phyloP scores from a whole-genome alignment of 1,139 yeast genomes.

The Yamadazyma diddensiae region DNA sequence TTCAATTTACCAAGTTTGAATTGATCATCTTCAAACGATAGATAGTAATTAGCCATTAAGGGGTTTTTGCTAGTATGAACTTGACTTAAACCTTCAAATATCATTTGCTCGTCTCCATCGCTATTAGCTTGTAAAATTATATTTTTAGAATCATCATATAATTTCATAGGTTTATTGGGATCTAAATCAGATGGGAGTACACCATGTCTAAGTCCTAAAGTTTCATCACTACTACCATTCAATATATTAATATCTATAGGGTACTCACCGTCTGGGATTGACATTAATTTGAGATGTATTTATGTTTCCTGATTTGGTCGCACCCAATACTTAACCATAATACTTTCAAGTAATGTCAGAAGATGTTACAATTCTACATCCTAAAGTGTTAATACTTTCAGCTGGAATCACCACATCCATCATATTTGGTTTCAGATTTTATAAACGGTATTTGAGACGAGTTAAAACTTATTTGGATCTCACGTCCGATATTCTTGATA shows the following conservation, averaged over 20 bases:
- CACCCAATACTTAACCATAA: background rate
- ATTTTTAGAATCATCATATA: slow-evolving; percentile 36
- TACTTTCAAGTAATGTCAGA: slow-evolving; percentile 8
- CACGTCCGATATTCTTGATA: slow-evolving; percentile 36
- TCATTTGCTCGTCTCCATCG: slow-evolving; percentile 22
- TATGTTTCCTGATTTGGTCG: background rate
- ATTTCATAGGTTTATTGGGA: slow-evolving; percentile 28
- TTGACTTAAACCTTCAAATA: slow-evolving; percentile 42
- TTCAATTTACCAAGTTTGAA: slow-evolving; percentile 23
- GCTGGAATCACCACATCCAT: slow-evolving; percentile 35
- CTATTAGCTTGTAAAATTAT: slow-evolving; percentile 32
- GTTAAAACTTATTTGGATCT: slow-evolving; percentile 37
- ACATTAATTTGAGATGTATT: slow-evolving; percentile 4
- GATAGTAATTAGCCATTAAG: slow-evolving; percentile 29
- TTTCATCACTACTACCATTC: slow-evolving; percentile 15
- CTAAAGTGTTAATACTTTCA: slow-evolving; percentile 39
- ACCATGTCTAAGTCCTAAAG: slow-evolving; percentile 41
- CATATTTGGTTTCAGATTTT: slow-evolving; percentile 30
- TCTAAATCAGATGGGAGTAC: slow-evolving; percentile 46
- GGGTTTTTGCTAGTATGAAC: slow-evolving; percentile 20
- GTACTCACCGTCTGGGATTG: slow-evolving; percentile 44
- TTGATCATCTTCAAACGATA: slow-evolving; percentile 19
- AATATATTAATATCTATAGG: slow-evolving; percentile 39
- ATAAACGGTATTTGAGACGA: slow-evolving; percentile 33
- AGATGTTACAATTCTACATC: slow-evolving; percentile 31